Conservation (phyloP, 2,329 filamentous ascomycete species). For the Fonsecaea erecta region DNA sequence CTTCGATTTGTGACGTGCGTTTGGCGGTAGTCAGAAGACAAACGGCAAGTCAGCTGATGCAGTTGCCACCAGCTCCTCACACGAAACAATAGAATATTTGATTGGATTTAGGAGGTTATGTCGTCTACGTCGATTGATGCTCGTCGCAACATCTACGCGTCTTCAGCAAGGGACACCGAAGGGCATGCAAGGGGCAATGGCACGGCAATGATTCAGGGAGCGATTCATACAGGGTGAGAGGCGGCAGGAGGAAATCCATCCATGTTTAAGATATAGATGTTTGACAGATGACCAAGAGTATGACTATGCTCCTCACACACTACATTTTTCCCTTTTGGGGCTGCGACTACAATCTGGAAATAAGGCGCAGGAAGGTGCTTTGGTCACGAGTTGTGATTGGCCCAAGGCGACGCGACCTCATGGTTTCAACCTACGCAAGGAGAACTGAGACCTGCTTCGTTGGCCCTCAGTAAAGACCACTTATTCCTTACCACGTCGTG, state of each 20-base stretch:
- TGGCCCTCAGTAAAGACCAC: conserved; percentile 1
- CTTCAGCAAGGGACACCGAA: not conserved
- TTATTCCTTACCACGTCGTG: conserved; percentile 3
- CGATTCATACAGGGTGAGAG: not conserved
- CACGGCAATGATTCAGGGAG: not conserved
- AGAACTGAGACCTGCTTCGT: conserved; percentile 15
- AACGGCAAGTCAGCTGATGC: not conserved
- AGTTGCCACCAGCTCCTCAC: not conserved
- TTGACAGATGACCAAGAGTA: conserved; percentile 11
- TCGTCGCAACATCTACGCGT: not conserved
- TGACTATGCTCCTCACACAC: not conserved
- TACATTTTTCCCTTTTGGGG: not conserved
- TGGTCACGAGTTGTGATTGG: conserved; percentile 22
- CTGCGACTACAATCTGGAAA: not conserved
- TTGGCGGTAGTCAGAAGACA: not conserved
- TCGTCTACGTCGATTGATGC: not conserved
- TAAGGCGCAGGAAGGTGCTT: not conserved
- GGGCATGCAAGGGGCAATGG: not conserved
- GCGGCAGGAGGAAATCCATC: conserved; percentile 16
- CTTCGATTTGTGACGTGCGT: not conserved
- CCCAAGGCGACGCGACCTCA: conserved; percentile 27
- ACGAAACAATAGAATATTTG: not conserved
- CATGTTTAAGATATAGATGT: conserved; percentile 20
- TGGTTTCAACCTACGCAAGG: conserved; percentile 12
- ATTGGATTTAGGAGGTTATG: not conserved